Percentiles rank a stretch among this genome's conserved stretches.
Conservation (phyloP, 495 filamentous ascomycete species). For the Annulohypoxylon maeteangense region DNA sequence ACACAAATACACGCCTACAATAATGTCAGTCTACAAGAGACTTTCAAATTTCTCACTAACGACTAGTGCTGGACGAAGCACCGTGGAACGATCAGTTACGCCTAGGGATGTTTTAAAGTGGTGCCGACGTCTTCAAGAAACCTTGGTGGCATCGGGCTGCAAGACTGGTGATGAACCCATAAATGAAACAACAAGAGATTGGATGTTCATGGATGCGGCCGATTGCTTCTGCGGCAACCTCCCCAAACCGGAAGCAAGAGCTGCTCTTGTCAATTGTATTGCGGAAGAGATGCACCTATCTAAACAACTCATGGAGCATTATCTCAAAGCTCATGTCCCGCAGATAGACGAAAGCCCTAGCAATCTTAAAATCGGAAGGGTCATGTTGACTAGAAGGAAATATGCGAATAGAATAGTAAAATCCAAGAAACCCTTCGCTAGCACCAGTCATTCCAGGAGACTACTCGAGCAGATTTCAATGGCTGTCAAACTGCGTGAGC, state of each 20-base stretch:
- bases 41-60: constrained; percentile 67
- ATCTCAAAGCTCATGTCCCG: constrained; percentile 73
- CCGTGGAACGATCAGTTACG: constrained; percentile 68
- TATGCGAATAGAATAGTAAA: constrained; percentile 55
- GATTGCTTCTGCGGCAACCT: constrained; percentile 88
- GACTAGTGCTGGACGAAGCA: constrained; percentile 64
- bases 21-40: constrained; percentile 80
- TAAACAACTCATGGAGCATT: constrained; percentile 77
- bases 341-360: constrained; percentile 66
- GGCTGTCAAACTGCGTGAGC: constrained; percentile 83
- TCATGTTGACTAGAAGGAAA: constrained; percentile 62
- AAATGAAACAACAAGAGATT: constrained; percentile 75
- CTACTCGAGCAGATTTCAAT: constrained; percentile 86
- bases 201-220: constrained; percentile 88
- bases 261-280: constrained; percentile 71
- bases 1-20: constrained; percentile 70
- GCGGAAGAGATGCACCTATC: constrained; percentile 88
- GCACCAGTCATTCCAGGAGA: constrained; percentile 74
- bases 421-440: constrained; percentile 71
- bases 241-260: constrained; percentile 70
- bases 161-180: constrained; percentile 80
- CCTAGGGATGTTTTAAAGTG: constrained; percentile 91
- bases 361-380: constrained; percentile 74
- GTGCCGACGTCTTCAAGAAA: constrained; percentile 75
- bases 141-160: constrained; percentile 67